Evolutionary conservation across 257 asterid species (phyloP), one percentile per base, ranked within the genome.

Genomic region (Linaria vulgaris): DNA sequence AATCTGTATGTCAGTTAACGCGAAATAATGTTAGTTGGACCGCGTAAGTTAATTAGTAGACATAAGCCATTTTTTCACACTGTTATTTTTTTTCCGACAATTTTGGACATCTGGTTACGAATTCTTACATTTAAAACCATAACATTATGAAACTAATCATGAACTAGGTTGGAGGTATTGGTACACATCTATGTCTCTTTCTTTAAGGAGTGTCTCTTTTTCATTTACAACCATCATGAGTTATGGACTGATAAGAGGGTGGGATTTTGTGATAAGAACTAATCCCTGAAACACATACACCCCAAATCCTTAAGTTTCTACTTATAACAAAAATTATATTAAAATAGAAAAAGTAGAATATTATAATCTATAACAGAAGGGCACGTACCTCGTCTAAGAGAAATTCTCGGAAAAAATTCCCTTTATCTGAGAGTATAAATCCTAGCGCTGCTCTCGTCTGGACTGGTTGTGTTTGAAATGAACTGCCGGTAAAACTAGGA

Each of bases 371-470:
- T n/a, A 19, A n/a, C 24, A 30, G 58, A 49, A 27, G 24, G n/a
- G 57, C 17, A 44, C 14, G 58, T 88, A 92, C 99, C 99, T 94
- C 97, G 52, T 90, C 97, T 72, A 94, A 78, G 66, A 94, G 85
- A 78, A 94, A 94, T 70, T 94, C 97, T 47, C 95, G 84, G 64
- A 94, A 94, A 75, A 94, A 94, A 56, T 87, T 87, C 67, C 99
- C 99, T 78, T 94, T 84, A 24, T 90, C 97, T 27, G 97, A 94
- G 19, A 94, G 83, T 75, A 94, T 61, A 74, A 94, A 94, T 21
- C 80, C 95, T 72, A 90, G 79, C 56, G 99, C 99, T 64, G 96
- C 97, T 75, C 99, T 83, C 24, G 95, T 94, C 77, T 94, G 91
- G 55, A 94, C 72, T 56, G 94, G 95, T 72, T 87, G 96, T 43